Evolutionary conservation across 768 basidiomycete genomes (phyloP).

Genomic region (Leccinum olivaceopallidum): DNA sequence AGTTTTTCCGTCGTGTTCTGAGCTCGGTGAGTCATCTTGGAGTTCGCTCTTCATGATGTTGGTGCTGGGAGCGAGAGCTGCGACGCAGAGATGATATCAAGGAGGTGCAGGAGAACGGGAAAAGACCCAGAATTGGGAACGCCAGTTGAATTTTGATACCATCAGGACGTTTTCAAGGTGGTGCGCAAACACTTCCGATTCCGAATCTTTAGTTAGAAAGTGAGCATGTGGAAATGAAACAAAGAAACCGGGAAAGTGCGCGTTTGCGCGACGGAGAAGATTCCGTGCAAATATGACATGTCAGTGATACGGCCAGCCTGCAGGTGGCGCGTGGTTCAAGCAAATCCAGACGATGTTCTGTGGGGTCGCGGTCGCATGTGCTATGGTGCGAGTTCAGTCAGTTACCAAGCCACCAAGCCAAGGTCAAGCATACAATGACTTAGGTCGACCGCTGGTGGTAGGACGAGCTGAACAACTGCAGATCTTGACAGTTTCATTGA

Average conservation of each 20-base stretch:
- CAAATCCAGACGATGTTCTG: background rate
- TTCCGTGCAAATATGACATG: background rate
- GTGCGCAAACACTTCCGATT: background rate
- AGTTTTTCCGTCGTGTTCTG: constrained; percentile 16
- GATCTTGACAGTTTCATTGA: too few relatives aligned
- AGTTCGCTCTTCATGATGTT: constrained; percentile 15
- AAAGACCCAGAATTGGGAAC: background rate
- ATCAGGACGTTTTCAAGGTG: background rate
- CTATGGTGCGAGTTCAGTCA: too few relatives aligned
- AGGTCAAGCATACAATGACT: too few relatives aligned
- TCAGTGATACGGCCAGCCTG: background rate
- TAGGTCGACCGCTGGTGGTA: too few relatives aligned
- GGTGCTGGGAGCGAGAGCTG: background rate
- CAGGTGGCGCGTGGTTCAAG: background rate
- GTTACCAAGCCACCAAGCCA: too few relatives aligned
- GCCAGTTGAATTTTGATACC: background rate
- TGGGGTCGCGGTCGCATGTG: too few relatives aligned
- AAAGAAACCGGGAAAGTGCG: background rate
- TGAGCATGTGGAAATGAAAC: background rate
- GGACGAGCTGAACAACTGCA: too few relatives aligned
- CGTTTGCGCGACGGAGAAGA: background rate
- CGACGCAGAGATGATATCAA: background rate
- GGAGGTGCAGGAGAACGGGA: background rate
- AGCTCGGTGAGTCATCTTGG: background rate
- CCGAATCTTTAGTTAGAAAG: background rate